Base-by-base conservation (phyloP, 345 rosid genomes). In the Gynandropsis gynandra region DNA sequence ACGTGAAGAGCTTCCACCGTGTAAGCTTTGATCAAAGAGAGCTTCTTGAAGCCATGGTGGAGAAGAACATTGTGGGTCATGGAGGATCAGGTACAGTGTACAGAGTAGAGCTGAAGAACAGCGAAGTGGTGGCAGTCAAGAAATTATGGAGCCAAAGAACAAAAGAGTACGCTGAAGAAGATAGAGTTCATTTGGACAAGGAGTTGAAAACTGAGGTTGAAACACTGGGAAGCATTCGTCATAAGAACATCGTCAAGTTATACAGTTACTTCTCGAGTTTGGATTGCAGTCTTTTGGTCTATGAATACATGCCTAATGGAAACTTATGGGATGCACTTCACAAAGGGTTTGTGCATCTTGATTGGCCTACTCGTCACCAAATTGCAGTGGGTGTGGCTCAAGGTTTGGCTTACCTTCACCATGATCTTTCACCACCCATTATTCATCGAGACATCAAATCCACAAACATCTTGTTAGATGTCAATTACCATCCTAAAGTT, bases 361-460 rank as follows among this genome's bases (percentile, higher is more conserved):
- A 76, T 50, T 90, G 98, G 98, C 85, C 83, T 11, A 80, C 79
- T 21, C 84, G 98, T 35, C 96, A 87, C 49, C 85, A 73, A 62
- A 82, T 90, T 43, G 98, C 92, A 8, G 75, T 87, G 1, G 98
- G 96, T 27, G 78, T 90, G 0, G 98, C 96, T 9, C 96, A 87
- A 61, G 96, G 98, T 29, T 64, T 87, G 59, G 95, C 87, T 1
- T 90, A 90, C 56, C 96, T 90, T 54, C 98, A 90, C 62, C 92
- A 83, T 59, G 96, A 85, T 72, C 80, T 87, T 35, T 50, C 73
- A 27, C 71, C 69, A 1, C 80, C 96, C 5, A 82, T 90, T 42
- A 80, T 90, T 59, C 98, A 90, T 69, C 71, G 98, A 50, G 98
- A 90, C 69, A 82, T 90, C 67, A 90, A 90, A 67, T 77, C 98